Evolutionary conservation across 2,329 filamentous ascomycete species (phyloP).

Genomic region (Aspergillus viridinutans): DNA sequence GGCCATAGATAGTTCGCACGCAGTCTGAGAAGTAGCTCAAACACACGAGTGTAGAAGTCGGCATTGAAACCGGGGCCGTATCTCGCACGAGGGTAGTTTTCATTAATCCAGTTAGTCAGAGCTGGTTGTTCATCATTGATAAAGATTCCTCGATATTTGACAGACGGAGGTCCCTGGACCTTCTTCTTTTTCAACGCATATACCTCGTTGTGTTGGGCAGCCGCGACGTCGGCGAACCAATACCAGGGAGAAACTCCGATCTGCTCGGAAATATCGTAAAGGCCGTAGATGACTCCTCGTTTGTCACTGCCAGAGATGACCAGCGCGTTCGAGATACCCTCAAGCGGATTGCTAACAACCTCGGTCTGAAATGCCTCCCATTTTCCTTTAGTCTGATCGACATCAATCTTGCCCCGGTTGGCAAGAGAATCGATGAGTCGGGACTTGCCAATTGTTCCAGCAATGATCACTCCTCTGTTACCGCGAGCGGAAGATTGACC

Average conservation of each 20-base stretch:
- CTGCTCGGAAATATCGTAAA: slow-evolving; percentile 69
- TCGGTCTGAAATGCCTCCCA: slow-evolving; percentile 67
- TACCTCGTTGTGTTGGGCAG: slow-evolving; percentile 50
- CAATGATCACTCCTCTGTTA: slow-evolving; percentile 58
- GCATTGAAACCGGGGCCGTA: slow-evolving; percentile 48
- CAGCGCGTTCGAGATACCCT: slow-evolving; percentile 55
- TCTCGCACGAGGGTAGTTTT: slow-evolving; percentile 47
- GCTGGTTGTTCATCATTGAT: slow-evolving; percentile 67
- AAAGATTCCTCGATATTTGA: slow-evolving; percentile 67
- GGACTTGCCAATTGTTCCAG: slow-evolving; percentile 64
- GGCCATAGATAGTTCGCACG: slow-evolving; percentile 75
- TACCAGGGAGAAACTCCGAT: slow-evolving; percentile 70
- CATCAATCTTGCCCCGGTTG: slow-evolving; percentile 53
- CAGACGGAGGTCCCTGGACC: slow-evolving; percentile 55
- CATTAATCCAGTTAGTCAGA: slow-evolving; percentile 62
- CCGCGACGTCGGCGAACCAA: slow-evolving; percentile 62
- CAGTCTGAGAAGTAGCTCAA: slow-evolving; percentile 66
- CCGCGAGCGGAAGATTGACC: slow-evolving; percentile 15
- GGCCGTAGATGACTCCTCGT: slow-evolving; percentile 63
- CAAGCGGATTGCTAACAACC: slow-evolving; percentile 55
- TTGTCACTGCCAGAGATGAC: slow-evolving; percentile 66
- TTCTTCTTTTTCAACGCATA: slow-evolving; percentile 54
- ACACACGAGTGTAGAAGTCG: slow-evolving; percentile 66
- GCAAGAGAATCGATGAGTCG: slow-evolving; percentile 58
- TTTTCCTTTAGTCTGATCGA: slow-evolving; percentile 54